A percentile compares a stretch with the other conserved stretches of the same genome.
Conservation (phyloP, 1,139 yeast genomes). For the Candida sojae region DNA sequence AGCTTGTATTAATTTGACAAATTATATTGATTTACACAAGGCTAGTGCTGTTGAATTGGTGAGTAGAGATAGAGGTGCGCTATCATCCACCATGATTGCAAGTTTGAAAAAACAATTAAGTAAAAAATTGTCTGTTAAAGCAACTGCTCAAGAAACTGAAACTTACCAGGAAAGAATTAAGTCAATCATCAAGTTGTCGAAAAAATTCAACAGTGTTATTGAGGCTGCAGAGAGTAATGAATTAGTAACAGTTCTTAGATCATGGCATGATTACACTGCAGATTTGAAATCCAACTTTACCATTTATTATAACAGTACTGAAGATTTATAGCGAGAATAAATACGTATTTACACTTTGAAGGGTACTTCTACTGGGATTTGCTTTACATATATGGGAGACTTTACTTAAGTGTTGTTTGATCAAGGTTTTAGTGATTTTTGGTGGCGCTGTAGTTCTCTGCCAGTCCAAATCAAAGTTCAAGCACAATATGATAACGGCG, state of each 20-base stretch:
- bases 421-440: conserved; percentile 48
- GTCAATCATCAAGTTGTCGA: conserved; percentile 15
- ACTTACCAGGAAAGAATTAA: conserved; percentile 18
- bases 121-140: conserved; percentile 42
- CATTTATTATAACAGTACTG: conserved; percentile 14
- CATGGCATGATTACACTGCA: conserved; percentile 12
- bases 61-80: conserved; percentile 18
- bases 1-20: conserved; percentile 35
- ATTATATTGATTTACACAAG: conserved; percentile 27
- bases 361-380: conserved; percentile 77
- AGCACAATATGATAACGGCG: conserved; percentile 52
- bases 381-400: conserved; percentile 48
- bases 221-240: conserved; percentile 11
- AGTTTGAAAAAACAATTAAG: conserved; percentile 29
- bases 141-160: conserved; percentile 41
- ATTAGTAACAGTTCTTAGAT: conserved; percentile 2
- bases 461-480: conserved; percentile 48
- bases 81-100: conserved; percentile 22
- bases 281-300: conserved; percentile 12
- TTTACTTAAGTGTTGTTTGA: conserved; percentile 58
- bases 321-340: conserved; percentile 16
- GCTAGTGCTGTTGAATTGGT: conserved; percentile 15
- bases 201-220: conserved; percentile 12
- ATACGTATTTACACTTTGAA: conserved; percentile 62
- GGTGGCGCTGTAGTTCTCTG: conserved; percentile 13